phyloP scores from a whole-genome alignment of 495 filamentous ascomycete species.

The Geopyxis carbonaria region DNA sequence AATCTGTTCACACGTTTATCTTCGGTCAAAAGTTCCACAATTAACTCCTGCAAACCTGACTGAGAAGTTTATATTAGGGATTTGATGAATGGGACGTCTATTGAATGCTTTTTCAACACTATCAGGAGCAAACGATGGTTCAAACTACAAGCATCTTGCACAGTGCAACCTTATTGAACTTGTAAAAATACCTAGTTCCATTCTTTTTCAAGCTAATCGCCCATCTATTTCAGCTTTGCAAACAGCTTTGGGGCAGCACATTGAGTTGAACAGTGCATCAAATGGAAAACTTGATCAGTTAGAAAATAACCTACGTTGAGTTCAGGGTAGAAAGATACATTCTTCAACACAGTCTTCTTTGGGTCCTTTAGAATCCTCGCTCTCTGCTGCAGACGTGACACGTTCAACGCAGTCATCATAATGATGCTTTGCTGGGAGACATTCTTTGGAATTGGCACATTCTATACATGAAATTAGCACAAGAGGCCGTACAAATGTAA shows the following conservation, averaged over 20 bases:
- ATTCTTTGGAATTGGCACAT: slow-evolving; percentile 69
- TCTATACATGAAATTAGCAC: slow-evolving; percentile 38
- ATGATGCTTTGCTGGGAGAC: slow-evolving; percentile 83
- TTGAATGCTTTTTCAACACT: too few species aligned
- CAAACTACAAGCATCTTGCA: too few species aligned
- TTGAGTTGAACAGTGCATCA: slow-evolving; percentile 75
- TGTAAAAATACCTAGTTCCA: too few species aligned
- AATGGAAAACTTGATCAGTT: slow-evolving; percentile 69
- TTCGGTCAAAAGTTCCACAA: too few species aligned
- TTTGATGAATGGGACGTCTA: too few species aligned
- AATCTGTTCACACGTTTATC: too few species aligned
- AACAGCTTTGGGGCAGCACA: slow-evolving; percentile 96
- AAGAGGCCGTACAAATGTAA: too few species aligned
- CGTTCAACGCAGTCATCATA: slow-evolving; percentile 94
- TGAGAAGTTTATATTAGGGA: too few species aligned
- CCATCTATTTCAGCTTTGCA: slow-evolving; percentile 63
- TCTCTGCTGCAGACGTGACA: slow-evolving; percentile 55
- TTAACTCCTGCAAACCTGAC: too few species aligned
- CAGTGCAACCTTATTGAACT: too few species aligned
- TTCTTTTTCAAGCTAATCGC: too few species aligned
- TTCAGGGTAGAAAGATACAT: slow-evolving; percentile 66
- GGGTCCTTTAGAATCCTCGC: slow-evolving; percentile 42
- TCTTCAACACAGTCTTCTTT: slow-evolving; percentile 97
- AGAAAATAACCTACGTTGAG: slow-evolving; percentile 2
- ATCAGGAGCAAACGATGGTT: too few species aligned